phyloP scores from a whole-genome alignment of 106 monocot species.

The Phalaenopsis aphrodite region DNA sequence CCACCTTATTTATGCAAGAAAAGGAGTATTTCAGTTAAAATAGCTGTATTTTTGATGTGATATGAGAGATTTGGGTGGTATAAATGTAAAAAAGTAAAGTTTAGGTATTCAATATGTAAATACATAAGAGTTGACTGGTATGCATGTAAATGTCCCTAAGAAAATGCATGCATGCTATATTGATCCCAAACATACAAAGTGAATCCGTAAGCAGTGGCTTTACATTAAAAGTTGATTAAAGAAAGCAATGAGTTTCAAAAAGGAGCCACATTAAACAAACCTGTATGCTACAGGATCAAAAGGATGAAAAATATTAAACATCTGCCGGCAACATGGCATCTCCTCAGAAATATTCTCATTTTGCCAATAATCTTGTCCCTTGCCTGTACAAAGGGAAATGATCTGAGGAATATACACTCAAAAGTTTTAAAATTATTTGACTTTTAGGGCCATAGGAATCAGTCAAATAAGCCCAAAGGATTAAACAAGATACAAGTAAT shows the following conservation, averaged over 20 bases:
- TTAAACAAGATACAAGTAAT: not conserved
- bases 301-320: slow-evolving; percentile 99
- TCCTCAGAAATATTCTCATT: slow-evolving; percentile 78
- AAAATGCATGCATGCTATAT: not conserved
- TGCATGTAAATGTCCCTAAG: too few relatives aligned
- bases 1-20: too few relatives aligned
- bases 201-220: not conserved
- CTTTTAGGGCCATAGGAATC: not conserved
- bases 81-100: too few relatives aligned
- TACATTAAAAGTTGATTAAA: not conserved
- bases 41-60: too few relatives aligned
- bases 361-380: slow-evolving; percentile 92
- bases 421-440: not conserved
- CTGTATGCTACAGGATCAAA: slow-evolving; percentile 99
- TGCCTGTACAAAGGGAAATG: slow-evolving; percentile 30
- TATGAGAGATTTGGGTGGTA: too few relatives aligned
- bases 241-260: not conserved
- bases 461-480: not conserved
- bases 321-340: slow-evolving; percentile 81
- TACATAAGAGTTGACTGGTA: too few relatives aligned
- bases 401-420: not conserved
- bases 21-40: too few relatives aligned
- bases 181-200: not conserved
- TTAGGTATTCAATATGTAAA: too few relatives aligned
- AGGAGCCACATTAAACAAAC: slow-evolving; percentile 24